Evolutionary conservation across 306 rosid species (phyloP).

Genomic region (Cicer pinnatifidum): DNA sequence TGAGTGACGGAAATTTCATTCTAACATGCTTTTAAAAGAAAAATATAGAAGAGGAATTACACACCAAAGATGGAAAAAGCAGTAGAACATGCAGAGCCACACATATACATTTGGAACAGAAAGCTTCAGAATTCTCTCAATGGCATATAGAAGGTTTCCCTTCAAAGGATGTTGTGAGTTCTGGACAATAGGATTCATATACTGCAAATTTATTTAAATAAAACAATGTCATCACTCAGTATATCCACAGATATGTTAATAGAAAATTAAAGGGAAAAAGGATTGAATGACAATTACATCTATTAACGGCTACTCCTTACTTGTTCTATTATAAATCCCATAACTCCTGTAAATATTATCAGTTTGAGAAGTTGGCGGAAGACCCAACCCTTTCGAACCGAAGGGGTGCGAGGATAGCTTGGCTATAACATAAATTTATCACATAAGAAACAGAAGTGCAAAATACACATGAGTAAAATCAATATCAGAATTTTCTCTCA

Average conservation of each 20-base stretch:
- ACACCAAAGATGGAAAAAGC: constrained; percentile 95
- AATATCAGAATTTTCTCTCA: constrained; percentile 15
- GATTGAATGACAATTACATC: constrained; percentile 19
- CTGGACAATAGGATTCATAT: constrained; percentile 89
- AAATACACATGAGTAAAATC: constrained; percentile 11
- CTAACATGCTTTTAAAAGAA: background rate
- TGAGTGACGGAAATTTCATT: constrained; percentile 13
- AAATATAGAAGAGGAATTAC: constrained; percentile 34
- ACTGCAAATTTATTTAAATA: constrained; percentile 62
- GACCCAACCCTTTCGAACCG: constrained; percentile 93
- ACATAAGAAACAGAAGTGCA: constrained; percentile 15
- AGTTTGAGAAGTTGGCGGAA: constrained; percentile 81
- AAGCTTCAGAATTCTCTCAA: constrained; percentile 93
- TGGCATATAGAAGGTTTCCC: constrained; percentile 80
- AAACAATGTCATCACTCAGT: constrained; percentile 44
- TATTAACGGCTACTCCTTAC: constrained; percentile 54
- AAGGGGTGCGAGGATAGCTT: constrained; percentile 83
- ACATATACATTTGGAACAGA: constrained; percentile 95
- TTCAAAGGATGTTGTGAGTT: constrained; percentile 95
- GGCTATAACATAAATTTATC: constrained; percentile 58
- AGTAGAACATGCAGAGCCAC: constrained; percentile 99
- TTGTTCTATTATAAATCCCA: constrained; percentile 97
- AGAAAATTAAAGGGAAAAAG: background rate
- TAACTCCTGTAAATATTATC: constrained; percentile 87
- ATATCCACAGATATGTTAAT: constrained; percentile 15